These are phyloP conservation scores for Gypsophila paniculata DNA, from an alignment of 179 eudicot species.

Conservation along the genomic window DNA sequence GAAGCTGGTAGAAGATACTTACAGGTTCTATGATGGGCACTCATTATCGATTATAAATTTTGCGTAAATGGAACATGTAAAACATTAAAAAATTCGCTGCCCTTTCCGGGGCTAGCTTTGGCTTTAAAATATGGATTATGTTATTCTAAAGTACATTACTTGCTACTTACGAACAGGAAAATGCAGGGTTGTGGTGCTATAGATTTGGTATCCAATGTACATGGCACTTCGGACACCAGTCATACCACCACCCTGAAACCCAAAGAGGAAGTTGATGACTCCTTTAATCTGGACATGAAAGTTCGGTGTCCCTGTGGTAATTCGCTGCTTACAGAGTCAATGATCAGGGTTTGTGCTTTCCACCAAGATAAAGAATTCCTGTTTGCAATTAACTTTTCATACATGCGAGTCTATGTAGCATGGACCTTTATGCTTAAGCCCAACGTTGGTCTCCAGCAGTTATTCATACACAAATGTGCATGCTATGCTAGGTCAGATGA, in stretches of 20 bases:
- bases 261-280: constrained; percentile 73
- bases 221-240: constrained; percentile 44
- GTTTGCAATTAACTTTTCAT: background rate
- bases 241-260: constrained; percentile 48
- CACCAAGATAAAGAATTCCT: background rate
- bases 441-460: background rate
- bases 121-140: background rate
- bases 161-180: constrained; percentile 42
- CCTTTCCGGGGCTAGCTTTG: background rate
- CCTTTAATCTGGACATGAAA: constrained; percentile 55
- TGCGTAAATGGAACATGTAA: background rate
- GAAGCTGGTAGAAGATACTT: constrained; percentile 74
- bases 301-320: constrained; percentile 85
- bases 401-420: background rate
- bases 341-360: constrained; percentile 58
- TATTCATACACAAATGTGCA: too few relatives aligned
- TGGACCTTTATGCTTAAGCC: background rate
- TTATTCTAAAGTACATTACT: constrained; percentile 3
- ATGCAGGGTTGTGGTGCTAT: constrained; percentile 77
- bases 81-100: background rate
- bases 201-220: constrained; percentile 69
- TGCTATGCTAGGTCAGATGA: too few relatives aligned
- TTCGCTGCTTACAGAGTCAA: constrained; percentile 63
- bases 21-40: constrained; percentile 46
- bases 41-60: background rate